A percentile compares a stretch with the other conserved stretches of the same genome.
phyloP scores from a whole-genome alignment of 305 asterid genomes.

The Fraxinus xanthoxyloides region DNA sequence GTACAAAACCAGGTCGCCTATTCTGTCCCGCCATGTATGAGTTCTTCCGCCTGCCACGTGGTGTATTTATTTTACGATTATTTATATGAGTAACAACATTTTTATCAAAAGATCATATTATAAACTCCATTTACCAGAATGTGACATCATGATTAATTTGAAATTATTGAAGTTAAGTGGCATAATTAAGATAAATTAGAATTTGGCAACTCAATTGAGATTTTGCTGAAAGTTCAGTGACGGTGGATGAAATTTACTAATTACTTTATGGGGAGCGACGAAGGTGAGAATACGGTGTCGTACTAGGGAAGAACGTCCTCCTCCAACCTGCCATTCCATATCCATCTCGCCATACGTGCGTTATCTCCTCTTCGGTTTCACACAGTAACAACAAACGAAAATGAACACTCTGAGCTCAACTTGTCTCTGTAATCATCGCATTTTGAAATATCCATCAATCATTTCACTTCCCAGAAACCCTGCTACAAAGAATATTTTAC shows the following conservation, averaged over 20 bases:
- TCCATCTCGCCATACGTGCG: neutral
- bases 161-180: neutral
- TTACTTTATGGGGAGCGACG: neutral
- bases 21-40: too few species aligned
- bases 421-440: conserved; percentile 29
- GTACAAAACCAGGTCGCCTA: too few species aligned
- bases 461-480: conserved; percentile 19
- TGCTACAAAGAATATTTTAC: conserved; percentile 9
- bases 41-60: too few species aligned
- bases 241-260: neutral
- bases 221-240: neutral
- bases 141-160: neutral
- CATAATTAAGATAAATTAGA: neutral
- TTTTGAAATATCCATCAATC: conserved; percentile 20
- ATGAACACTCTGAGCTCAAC: conserved; percentile 39
- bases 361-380: neutral
- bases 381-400: conserved; percentile 23
- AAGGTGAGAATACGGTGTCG: neutral
- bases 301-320: neutral
- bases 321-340: neutral
- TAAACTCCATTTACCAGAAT: neutral
- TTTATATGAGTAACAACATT: too few species aligned
- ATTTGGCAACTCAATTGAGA: neutral
- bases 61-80: too few species aligned
- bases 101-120: neutral